Conservation (phyloP, 2,329 filamentous ascomycete species). For the Amphichorda felina region DNA sequence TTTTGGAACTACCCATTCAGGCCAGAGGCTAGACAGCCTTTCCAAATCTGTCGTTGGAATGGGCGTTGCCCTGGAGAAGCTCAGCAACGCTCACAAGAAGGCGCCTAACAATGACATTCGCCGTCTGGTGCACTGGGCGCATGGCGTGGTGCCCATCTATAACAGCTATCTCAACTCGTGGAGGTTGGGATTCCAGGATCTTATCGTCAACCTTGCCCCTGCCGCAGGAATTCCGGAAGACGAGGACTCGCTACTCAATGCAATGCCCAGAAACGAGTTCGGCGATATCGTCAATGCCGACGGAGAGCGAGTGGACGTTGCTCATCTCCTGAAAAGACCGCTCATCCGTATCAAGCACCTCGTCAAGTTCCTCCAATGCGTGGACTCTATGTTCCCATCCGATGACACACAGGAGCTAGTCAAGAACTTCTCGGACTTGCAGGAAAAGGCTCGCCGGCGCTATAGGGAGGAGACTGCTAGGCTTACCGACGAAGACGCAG, state of each 20-base stretch:
- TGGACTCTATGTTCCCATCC: slow-evolving; percentile 42
- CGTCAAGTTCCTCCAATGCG: slow-evolving; percentile 65
- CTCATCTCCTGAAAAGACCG: slow-evolving; percentile 81
- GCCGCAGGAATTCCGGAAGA: slow-evolving; percentile 41
- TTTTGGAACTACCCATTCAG: slow-evolving; percentile 45
- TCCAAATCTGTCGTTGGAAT: slow-evolving; percentile 88
- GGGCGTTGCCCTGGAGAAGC: slow-evolving; percentile 78
- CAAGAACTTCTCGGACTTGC: slow-evolving; percentile 54
- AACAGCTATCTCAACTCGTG: slow-evolving; percentile 77
- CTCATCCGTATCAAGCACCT: slow-evolving; percentile 82
- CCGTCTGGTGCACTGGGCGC: slow-evolving; percentile 69
- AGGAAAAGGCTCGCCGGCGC: slow-evolving; percentile 61
- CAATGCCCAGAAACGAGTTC: slow-evolving; percentile 47
- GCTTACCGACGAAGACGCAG: slow-evolving; percentile 72
- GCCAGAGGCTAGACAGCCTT: slow-evolving; percentile 45
- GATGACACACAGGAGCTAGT: slow-evolving; percentile 28
- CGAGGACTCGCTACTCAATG: slow-evolving; percentile 46
- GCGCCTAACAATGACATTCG: slow-evolving; percentile 65
- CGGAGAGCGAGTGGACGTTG: slow-evolving; percentile 87
- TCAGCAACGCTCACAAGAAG: slow-evolving; percentile 69
- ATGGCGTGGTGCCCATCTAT: slow-evolving; percentile 68
- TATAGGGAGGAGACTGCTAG: slow-evolving; percentile 58
- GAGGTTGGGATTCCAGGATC: slow-evolving; percentile 87
- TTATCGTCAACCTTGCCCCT: slow-evolving; percentile 85
- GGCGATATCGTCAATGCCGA: slow-evolving; percentile 60